A percentile compares a stretch with the other conserved stretches of the same genome.
Evolutionary conservation across 768 basidiomycete genomes (phyloP).

Genomic region (Dentipellis sp.): DNA sequence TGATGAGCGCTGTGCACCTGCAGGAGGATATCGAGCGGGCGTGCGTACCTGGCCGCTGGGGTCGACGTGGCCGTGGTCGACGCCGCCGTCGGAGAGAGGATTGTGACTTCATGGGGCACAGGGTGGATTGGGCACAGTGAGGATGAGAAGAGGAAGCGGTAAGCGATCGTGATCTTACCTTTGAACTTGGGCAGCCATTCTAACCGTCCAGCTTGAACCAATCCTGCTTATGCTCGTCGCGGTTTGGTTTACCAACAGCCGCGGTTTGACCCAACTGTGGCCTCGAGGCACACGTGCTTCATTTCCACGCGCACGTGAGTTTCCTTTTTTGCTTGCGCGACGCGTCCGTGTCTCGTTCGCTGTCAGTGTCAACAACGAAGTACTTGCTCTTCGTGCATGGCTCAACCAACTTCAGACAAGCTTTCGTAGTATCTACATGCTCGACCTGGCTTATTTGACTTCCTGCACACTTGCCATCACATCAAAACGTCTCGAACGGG

Average conservation of each 20-base stretch:
- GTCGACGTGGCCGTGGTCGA: slow-evolving; percentile 15
- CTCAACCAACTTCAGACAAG: too few species aligned
- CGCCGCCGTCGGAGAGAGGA: slow-evolving; percentile 13
- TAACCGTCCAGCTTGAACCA: not conserved
- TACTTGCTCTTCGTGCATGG: too few species aligned
- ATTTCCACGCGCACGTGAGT: not conserved
- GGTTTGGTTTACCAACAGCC: not conserved
- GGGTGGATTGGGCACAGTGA: slow-evolving; percentile 3
- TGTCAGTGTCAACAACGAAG: not conserved
- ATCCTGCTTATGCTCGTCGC: not conserved
- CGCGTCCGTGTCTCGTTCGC: not conserved
- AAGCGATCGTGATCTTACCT: slow-evolving; percentile 14
- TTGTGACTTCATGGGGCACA: slow-evolving; percentile 10
- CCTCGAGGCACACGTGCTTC: not conserved
- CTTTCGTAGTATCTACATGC: too few species aligned
- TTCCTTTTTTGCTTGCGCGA: not conserved
- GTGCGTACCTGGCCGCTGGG: slow-evolving; percentile 14
- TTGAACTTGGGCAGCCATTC: slow-evolving; percentile 16
- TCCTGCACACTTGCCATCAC: too few species aligned
- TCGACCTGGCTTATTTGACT: too few species aligned
- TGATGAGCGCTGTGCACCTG: too few species aligned
- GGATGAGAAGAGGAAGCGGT: slow-evolving; percentile 2
- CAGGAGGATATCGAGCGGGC: slow-evolving; percentile 2
- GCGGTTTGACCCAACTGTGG: not conserved
- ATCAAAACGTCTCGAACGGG: too few species aligned